Evolutionary conservation across 2,329 filamentous ascomycete genomes (phyloP).

Genomic region (Fusarium circinatum): DNA sequence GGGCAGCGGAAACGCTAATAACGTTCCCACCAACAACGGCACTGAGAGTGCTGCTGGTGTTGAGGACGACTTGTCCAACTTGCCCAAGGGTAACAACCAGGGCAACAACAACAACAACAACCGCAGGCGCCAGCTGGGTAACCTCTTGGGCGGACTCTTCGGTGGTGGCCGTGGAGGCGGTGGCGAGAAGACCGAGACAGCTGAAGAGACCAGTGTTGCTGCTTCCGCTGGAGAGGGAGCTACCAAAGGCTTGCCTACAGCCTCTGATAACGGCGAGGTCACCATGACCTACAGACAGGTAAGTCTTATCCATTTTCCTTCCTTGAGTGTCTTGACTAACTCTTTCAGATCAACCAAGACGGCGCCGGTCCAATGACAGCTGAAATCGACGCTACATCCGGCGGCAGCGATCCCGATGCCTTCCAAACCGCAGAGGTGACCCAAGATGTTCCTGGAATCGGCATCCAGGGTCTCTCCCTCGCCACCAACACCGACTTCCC

Average conservation of each 20-base stretch:
- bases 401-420: constrained; percentile 67
- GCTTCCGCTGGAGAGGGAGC: constrained; percentile 65
- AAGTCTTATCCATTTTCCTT: rapidly evolving
- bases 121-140: constrained; percentile 44
- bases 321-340: neutral
- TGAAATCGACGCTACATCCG: constrained; percentile 69
- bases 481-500: constrained; percentile 72
- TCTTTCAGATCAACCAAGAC: constrained; percentile 72
- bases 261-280: constrained; percentile 67
- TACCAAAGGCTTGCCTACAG: constrained; percentile 67
- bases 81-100: constrained; percentile 14
- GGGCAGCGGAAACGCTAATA: constrained; percentile 46
- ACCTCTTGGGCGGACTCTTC: constrained; percentile 37
- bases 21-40: constrained; percentile 1
- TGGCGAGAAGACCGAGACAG: constrained; percentile 51
- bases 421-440: constrained; percentile 69
- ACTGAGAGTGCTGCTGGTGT: constrained; percentile 48
- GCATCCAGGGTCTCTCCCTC: constrained; percentile 65
- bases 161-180: constrained; percentile 26
- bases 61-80: constrained; percentile 54
- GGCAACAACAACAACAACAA: neutral
- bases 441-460: constrained; percentile 69
- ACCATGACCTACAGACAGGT: constrained; percentile 69
- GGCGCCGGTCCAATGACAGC: constrained; percentile 72
- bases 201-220: constrained; percentile 57